Percentiles rank a stretch among this genome's conserved stretches.
Conservation (phyloP, 306 rosid species). For the Potentilla sterilis region DNA sequence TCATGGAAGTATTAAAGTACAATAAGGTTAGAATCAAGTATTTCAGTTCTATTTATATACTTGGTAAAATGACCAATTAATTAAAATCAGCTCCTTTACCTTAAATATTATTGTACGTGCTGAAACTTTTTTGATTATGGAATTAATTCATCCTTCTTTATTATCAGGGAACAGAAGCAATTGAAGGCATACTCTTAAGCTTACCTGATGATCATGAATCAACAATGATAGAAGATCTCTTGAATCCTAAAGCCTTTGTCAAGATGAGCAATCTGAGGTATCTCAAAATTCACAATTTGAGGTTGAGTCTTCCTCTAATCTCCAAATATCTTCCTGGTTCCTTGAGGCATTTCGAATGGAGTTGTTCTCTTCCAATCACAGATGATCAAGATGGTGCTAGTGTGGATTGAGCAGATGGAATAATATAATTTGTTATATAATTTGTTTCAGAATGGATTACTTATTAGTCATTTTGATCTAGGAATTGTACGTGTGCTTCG, state of each 20-base stretch:
- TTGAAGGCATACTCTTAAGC: slow-evolving; percentile 7
- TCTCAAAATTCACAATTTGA: not conserved
- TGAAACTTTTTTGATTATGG: no score
- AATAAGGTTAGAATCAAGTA: not conserved
- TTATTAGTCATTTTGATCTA: no score
- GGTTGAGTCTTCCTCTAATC: not conserved
- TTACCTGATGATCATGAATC: not conserved
- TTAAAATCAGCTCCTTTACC: no score
- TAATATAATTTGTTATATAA: no score
- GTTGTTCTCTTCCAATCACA: not conserved
- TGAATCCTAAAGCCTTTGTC: slow-evolving; percentile 11
- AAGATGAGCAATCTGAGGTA: slow-evolving; percentile 20
- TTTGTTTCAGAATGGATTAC: no score
- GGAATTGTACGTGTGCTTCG: no score
- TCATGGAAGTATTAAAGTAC: not conserved
- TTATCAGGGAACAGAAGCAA: slow-evolving; percentile 11
- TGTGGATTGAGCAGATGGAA: no score
- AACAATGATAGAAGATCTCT: not conserved
- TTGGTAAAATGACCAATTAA: not conserved
- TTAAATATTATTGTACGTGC: no score
- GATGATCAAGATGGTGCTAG: no score
- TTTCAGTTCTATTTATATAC: not conserved
- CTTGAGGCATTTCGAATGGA: slow-evolving; percentile 18
- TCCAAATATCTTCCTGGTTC: slow-evolving; percentile 13
- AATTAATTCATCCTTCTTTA: not conserved